phyloP scores from a whole-genome alignment of 1,284 basidiomycete species.

The Irpex rosettiformis region DNA sequence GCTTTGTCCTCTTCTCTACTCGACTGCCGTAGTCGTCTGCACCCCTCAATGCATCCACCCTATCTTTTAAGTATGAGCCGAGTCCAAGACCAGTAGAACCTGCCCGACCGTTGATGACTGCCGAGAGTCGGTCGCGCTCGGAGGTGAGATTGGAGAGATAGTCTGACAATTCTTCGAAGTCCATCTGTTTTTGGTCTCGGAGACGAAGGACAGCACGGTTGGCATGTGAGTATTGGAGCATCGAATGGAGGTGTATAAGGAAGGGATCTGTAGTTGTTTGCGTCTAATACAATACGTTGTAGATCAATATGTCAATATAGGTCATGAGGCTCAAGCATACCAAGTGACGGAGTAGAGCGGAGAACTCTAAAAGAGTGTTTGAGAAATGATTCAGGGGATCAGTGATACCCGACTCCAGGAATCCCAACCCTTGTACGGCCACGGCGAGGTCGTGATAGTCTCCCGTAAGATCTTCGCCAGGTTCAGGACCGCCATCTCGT shows the following conservation, averaged over 20 bases:
- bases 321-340: conserved; percentile 39
- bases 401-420: conserved; percentile 97
- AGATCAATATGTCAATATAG: not conserved
- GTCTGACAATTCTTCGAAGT: conserved; percentile 96
- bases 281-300: conserved; percentile 46
- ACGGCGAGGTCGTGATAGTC: conserved; percentile 98
- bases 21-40: conserved; percentile 92
- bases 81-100: conserved; percentile 81
- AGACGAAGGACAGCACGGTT: conserved; percentile 91
- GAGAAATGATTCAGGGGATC: conserved; percentile 96
- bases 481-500: conserved; percentile 75
- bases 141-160: conserved; percentile 89
- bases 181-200: conserved; percentile 97
- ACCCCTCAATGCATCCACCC: conserved; percentile 87
- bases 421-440: conserved; percentile 93
- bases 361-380: conserved; percentile 91
- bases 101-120: conserved; percentile 77
- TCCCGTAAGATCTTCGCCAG: conserved; percentile 85
- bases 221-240: conserved; percentile 85
- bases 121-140: conserved; percentile 90
- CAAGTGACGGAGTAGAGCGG: conserved; percentile 77
- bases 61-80: conserved; percentile 91
- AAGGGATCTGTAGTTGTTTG: conserved; percentile 85
- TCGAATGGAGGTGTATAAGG: conserved; percentile 84
- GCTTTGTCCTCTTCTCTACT: conserved; percentile 88